Percentiles rank a stretch among this genome's conserved stretches.
Conservation (phyloP, 225 moss, liverwort and hornwort species). For the Antitrichia curtipendula region DNA sequence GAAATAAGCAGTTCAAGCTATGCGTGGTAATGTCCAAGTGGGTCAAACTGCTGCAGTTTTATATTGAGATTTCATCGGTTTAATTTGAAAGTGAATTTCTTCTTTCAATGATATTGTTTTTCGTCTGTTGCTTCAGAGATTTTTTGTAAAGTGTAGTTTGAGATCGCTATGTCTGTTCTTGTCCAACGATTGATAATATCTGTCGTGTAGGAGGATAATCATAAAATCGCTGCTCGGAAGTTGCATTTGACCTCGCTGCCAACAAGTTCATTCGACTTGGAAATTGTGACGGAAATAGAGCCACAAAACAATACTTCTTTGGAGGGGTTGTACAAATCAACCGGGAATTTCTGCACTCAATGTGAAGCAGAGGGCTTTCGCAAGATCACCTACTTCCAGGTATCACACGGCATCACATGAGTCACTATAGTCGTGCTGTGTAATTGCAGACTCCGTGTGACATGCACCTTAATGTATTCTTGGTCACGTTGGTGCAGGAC, state of each 20-base stretch:
- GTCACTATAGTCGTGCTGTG: neutral
- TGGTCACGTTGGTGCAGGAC: slow-evolving; percentile 38
- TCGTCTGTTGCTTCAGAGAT: neutral
- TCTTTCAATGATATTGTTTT: neutral
- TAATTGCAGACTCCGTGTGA: neutral
- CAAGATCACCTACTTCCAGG: slow-evolving; percentile 91
- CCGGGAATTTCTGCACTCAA: slow-evolving; percentile 90
- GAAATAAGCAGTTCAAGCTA: neutral
- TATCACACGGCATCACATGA: neutral
- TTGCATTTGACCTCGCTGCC: slow-evolving; percentile 58
- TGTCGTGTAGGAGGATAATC: slow-evolving; percentile 31
- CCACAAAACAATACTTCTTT: slow-evolving; percentile 95
- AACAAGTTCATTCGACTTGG: slow-evolving; percentile 56
- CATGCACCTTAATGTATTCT: neutral
- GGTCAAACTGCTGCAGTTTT: neutral
- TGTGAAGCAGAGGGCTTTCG: slow-evolving; percentile 98
- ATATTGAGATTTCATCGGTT: neutral
- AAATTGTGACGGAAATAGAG: slow-evolving; percentile 82
- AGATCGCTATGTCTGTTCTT: neutral
- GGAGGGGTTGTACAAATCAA: slow-evolving; percentile 85
- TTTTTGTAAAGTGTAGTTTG: neutral
- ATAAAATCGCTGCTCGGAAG: slow-evolving; percentile 29
- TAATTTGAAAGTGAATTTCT: neutral
- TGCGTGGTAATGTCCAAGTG: neutral
- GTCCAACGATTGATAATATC: neutral